Evolutionary conservation across 352 stramenopile species (phyloP).

Genomic region (Phytophthora multivora): DNA sequence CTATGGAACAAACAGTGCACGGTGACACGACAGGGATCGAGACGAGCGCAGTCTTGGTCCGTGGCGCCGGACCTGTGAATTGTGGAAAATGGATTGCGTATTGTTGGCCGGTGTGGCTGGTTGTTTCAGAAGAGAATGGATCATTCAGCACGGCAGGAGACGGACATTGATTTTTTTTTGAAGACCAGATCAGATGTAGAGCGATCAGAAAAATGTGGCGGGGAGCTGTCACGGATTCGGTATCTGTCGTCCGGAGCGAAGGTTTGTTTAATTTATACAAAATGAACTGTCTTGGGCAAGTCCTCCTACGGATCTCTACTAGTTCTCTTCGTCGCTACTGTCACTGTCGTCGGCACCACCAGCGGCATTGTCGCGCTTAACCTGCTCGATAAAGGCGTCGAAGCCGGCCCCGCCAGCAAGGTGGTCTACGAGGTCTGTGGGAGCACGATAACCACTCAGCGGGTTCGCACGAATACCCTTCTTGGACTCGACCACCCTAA

Average conservation of each 20-base stretch:
- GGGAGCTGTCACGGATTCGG: slow-evolving; percentile 6
- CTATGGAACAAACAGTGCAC: slow-evolving; percentile 26
- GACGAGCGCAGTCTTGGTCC: slow-evolving; percentile 31
- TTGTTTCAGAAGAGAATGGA: slow-evolving; percentile 32
- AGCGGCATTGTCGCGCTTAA: slow-evolving; percentile 72
- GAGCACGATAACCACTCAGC: slow-evolving; percentile 79
- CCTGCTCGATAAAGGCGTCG: slow-evolving; percentile 83
- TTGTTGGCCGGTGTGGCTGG: slow-evolving; percentile 22
- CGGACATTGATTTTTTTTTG: slow-evolving; percentile 36
- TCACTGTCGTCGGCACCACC: background rate
- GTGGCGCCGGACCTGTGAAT: slow-evolving; percentile 13
- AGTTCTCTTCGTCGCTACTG: slow-evolving; percentile 33
- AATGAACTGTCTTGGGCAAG: slow-evolving; percentile 26
- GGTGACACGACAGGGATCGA: slow-evolving; percentile 15
- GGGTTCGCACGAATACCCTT: slow-evolving; percentile 66
- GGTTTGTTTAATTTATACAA: slow-evolving; percentile 41
- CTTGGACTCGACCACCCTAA: slow-evolving; percentile 77
- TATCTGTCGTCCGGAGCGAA: slow-evolving; percentile 13
- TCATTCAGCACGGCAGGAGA: slow-evolving; percentile 20
- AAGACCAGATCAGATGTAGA: slow-evolving; percentile 37
- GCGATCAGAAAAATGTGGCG: slow-evolving; percentile 14
- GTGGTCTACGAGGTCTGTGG: slow-evolving; percentile 85
- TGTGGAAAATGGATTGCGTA: slow-evolving; percentile 36
- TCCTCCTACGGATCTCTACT: slow-evolving; percentile 23
- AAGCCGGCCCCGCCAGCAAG: slow-evolving; percentile 72